These are phyloP conservation scores for Myrmaecium sp. DNA, from an alignment of 2,329 filamentous ascomycete genomes.

Conservation along the genomic window DNA sequence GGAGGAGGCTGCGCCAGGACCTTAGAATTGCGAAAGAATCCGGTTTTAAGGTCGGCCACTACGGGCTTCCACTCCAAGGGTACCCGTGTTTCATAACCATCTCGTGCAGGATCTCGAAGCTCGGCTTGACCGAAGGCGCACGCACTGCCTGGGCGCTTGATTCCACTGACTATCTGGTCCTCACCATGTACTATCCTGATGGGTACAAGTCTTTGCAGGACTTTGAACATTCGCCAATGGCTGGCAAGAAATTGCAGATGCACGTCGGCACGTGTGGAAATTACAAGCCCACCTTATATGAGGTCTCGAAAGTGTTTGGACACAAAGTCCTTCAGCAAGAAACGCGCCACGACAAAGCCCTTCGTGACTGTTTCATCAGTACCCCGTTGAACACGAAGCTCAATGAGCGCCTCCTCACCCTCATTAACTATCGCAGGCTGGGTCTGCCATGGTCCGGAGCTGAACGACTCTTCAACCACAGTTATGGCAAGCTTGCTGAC, in stretches of 20 bases:
- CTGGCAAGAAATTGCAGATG: conserved; percentile 33
- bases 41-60: conserved; percentile 53
- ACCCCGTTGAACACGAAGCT: conserved; percentile 53
- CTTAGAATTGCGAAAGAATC: conserved; percentile 42
- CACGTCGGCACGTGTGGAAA: conserved; percentile 52
- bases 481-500: conserved; percentile 18
- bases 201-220: conserved; percentile 42
- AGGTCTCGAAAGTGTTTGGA: too few relatives aligned
- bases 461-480: conserved; percentile 38
- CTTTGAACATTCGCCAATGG: conserved; percentile 19
- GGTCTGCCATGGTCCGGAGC: conserved; percentile 51
- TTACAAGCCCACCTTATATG: conserved; percentile 50
- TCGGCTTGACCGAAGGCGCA: conserved; percentile 57
- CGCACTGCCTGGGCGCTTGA: conserved; percentile 62
- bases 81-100: conserved; percentile 42
- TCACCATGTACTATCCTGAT: conserved; percentile 49
- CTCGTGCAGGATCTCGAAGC: conserved; percentile 50
- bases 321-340: background rate
- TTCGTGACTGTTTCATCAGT: conserved; percentile 52
- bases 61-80: conserved; percentile 33
- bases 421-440: conserved; percentile 42
- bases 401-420: conserved; percentile 42
- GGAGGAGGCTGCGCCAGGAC: conserved; percentile 38
- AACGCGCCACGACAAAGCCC: conserved; percentile 11
- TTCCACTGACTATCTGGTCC: conserved; percentile 50